phyloP scores from a whole-genome alignment of 805 yeast genomes.

The Jamesozyma hellenica region DNA sequence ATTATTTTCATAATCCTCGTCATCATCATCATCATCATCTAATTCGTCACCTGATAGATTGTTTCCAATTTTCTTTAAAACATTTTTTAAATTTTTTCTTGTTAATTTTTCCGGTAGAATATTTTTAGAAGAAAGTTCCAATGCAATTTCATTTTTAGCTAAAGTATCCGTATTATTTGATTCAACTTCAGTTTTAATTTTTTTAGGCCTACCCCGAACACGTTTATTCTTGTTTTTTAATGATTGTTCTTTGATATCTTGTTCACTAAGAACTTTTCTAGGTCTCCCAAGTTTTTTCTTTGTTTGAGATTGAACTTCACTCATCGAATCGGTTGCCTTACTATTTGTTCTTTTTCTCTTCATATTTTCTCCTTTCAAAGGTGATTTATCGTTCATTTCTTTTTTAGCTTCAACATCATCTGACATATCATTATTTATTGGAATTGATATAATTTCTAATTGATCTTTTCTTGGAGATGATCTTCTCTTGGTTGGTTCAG shows the following conservation, averaged over 20 bases:
- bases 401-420: too few relatives aligned
- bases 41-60: slow-evolving; percentile 1
- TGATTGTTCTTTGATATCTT: neutral
- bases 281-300: slow-evolving; percentile 2
- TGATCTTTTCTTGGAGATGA: neutral
- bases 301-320: too few relatives aligned
- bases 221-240: neutral
- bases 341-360: neutral
- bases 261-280: slow-evolving; percentile 1
- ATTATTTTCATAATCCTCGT: slow-evolving; percentile 28
- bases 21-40: slow-evolving; percentile 20
- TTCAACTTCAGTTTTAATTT: slow-evolving; percentile 1
- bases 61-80: neutral
- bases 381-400: neutral
- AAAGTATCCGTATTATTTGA: neutral
- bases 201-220: slow-evolving; percentile 11
- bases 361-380: neutral
- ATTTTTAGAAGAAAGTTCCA: slow-evolving; percentile 2
- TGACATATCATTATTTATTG: neutral
- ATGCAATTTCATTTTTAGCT: neutral
- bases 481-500: neutral
- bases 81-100: neutral
- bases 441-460: slow-evolving; percentile 1
- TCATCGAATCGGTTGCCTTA: too few relatives aligned
- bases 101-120: slow-evolving; percentile 4